phyloP scores from a whole-genome alignment of 805 yeast genomes.

The Wickerhamiella qilinensis region DNA sequence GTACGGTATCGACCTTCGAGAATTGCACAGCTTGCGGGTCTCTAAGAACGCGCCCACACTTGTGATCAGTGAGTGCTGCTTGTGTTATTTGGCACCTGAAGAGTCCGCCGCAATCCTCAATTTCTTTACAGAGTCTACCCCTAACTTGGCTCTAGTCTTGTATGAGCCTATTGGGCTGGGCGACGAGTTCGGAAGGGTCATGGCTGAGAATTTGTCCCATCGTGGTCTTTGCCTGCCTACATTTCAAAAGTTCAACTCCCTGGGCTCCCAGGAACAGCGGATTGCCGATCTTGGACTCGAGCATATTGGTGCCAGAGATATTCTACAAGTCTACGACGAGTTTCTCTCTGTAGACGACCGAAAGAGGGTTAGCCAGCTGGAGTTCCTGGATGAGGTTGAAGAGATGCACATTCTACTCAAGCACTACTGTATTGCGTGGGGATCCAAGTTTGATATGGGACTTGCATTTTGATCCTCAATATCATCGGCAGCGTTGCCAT shows the following conservation, averaged over 20 bases:
- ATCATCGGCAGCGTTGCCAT: too few species aligned
- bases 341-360: conserved; percentile 33
- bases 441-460: conserved; percentile 2
- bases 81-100: conserved; percentile 47
- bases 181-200: conserved; percentile 51
- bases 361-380: conserved; percentile 34
- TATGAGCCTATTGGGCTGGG: conserved; percentile 57
- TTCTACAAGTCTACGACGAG: conserved; percentile 24
- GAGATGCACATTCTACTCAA: conserved; percentile 44
- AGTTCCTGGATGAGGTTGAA: conserved; percentile 60
- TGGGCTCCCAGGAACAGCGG: conserved; percentile 26
- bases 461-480: neutral
- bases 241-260: conserved; percentile 35
- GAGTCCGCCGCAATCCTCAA: conserved; percentile 31
- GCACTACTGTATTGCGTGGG: conserved; percentile 41
- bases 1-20: conserved; percentile 39
- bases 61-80: conserved; percentile 56
- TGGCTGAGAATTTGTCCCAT: conserved; percentile 41
- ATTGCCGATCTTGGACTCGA: conserved; percentile 19
- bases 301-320: conserved; percentile 26
- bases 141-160: conserved; percentile 25
- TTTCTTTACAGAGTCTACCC: conserved; percentile 25
- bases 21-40: conserved; percentile 17
- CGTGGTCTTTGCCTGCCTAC: conserved; percentile 52
- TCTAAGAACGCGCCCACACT: conserved; percentile 33